phyloP scores from a whole-genome alignment of 495 filamentous ascomycete species.

The Penicillium steckii region DNA sequence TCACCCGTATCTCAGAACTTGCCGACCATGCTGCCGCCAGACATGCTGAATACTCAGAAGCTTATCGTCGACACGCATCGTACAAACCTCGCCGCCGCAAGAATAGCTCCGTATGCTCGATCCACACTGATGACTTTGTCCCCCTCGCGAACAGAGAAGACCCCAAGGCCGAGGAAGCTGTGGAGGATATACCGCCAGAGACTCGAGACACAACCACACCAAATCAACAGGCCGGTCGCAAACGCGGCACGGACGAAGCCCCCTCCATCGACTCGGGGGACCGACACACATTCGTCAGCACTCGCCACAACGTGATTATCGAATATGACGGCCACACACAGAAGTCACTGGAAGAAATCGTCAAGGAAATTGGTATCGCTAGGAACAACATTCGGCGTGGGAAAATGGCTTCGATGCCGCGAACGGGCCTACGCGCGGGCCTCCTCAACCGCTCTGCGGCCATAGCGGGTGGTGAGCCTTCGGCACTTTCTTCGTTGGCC shows the following conservation, averaged over 20 bases:
- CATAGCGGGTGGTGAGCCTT: slow-evolving; percentile 2
- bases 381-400: slow-evolving; percentile 81
- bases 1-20: slow-evolving; percentile 64
- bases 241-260: slow-evolving; percentile 30
- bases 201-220: slow-evolving; percentile 8
- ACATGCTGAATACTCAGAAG: slow-evolving; percentile 61
- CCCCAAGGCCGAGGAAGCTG: slow-evolving; percentile 16
- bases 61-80: slow-evolving; percentile 32
- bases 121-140: slow-evolving; percentile 37
- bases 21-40: slow-evolving; percentile 65
- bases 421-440: slow-evolving; percentile 14
- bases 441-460: slow-evolving; percentile 13
- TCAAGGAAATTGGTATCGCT: slow-evolving; percentile 74
- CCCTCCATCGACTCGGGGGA: slow-evolving; percentile 30
- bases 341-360: slow-evolving; percentile 72
- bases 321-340: slow-evolving; percentile 89
- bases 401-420: slow-evolving; percentile 47
- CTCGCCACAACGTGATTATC: slow-evolving; percentile 77
- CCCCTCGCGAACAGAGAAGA: slow-evolving; percentile 19
- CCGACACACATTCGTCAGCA: slow-evolving; percentile 58
- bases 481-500: slow-evolving; percentile 10
- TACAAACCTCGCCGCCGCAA: slow-evolving; percentile 32
- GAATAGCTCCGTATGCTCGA: slow-evolving; percentile 50
- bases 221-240: slow-evolving; percentile 24
- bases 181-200: slow-evolving; percentile 3